These are phyloP conservation scores for Anthoceros angustus DNA, from an alignment of 225 moss, liverwort and hornwort species.

Conservation along the genomic window DNA sequence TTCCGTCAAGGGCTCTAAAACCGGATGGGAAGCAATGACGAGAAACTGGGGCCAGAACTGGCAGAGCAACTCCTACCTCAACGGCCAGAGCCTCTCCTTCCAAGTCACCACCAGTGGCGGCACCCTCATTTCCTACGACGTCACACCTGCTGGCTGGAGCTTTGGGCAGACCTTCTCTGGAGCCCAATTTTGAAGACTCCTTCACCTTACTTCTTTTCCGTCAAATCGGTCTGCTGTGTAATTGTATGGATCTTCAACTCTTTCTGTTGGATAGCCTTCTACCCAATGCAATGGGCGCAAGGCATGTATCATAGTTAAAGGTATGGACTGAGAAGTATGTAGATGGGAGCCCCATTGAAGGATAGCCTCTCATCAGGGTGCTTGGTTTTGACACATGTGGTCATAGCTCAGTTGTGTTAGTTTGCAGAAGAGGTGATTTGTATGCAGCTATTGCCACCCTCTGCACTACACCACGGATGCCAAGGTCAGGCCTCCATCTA, in stretches of 20 bases:
- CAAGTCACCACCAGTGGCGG: constrained; percentile 30
- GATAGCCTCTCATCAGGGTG: too few species aligned
- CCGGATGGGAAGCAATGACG: constrained; percentile 17
- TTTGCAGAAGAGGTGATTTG: not conserved
- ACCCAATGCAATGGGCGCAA: too few species aligned
- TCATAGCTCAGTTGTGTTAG: not conserved
- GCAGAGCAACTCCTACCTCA: constrained; percentile 25
- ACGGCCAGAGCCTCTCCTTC: constrained; percentile 24
- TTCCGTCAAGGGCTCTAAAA: constrained; percentile 19
- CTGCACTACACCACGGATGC: not conserved
- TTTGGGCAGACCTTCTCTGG: constrained; percentile 36
- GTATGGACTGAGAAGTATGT: too few species aligned
- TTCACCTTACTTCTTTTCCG: too few species aligned
- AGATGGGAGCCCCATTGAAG: too few species aligned
- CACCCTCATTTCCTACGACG: constrained; percentile 12
- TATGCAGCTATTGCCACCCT: constrained; percentile 1
- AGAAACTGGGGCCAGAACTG: constrained; percentile 41
- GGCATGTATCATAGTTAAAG: too few species aligned
- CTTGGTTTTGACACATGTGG: not conserved
- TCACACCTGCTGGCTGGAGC: constrained; percentile 21
- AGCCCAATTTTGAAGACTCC: constrained; percentile 9
- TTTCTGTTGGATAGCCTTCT: too few species aligned
- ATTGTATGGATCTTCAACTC: too few species aligned
- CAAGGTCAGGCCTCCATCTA: not conserved
- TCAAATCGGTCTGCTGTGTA: too few species aligned